Percentiles rank a stretch among this genome's conserved stretches.
These are phyloP conservation scores for Lachnellula arida DNA, from an alignment of 2,329 filamentous ascomycete species.

Conservation along the genomic window DNA sequence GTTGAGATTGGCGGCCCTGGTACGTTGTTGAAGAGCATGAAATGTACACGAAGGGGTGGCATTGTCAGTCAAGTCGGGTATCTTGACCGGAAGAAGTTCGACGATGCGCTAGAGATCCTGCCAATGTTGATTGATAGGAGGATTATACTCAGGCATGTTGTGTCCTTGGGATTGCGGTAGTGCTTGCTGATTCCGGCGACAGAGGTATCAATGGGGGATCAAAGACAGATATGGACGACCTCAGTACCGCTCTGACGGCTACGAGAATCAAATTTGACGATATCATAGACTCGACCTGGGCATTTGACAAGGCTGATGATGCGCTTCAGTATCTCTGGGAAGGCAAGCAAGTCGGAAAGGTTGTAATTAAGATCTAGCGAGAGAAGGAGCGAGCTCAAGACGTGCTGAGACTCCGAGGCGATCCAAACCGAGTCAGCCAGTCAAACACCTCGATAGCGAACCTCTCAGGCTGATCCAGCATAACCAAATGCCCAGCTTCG, in stretches of 20 bases:
- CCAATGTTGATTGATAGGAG: background rate
- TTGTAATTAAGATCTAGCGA: background rate
- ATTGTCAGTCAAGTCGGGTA: background rate
- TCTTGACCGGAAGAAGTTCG: background rate
- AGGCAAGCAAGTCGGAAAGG: background rate
- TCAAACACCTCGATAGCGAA: too few species aligned
- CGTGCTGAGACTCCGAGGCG: background rate
- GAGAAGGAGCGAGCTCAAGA: background rate
- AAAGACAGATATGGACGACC: background rate
- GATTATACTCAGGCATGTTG: background rate
- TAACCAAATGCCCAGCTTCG: too few species aligned
- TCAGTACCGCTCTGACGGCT: background rate
- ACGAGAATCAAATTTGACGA: background rate
- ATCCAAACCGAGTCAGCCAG: too few species aligned
- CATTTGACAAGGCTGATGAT: background rate
- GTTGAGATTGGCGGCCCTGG: slow-evolving; percentile 47
- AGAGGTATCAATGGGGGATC: background rate
- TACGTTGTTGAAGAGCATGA: slow-evolving; percentile 3
- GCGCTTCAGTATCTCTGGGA: background rate
- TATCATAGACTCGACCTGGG: background rate
- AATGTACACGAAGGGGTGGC: background rate
- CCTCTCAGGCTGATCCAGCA: too few species aligned
- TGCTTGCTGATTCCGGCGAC: background rate
- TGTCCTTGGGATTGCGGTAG: background rate
- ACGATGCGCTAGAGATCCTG: background rate